These are phyloP conservation scores for Incumbomyces lentus DNA, from an alignment of 2,329 filamentous ascomycete genomes.

Conservation along the genomic window DNA sequence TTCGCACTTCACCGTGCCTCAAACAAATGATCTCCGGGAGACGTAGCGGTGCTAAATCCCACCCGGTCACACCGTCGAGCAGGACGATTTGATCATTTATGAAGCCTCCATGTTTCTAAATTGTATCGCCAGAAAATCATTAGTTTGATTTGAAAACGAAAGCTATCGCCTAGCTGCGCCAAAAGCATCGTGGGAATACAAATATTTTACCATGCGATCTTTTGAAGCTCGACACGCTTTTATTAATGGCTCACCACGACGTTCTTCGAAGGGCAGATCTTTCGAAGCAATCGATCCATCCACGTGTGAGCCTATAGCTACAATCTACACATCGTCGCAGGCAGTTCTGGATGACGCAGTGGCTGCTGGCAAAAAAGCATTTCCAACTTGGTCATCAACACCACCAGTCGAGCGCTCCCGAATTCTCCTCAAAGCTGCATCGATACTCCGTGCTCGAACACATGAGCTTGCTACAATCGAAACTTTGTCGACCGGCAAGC, in stretches of 20 bases:
- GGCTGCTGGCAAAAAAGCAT: slow-evolving; percentile 58
- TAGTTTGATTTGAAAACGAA: background rate
- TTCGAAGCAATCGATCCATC: slow-evolving; percentile 69
- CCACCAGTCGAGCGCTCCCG: slow-evolving; percentile 64
- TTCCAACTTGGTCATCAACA: slow-evolving; percentile 65
- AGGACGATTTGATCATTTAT: too few species aligned
- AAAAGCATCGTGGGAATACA: too few species aligned
- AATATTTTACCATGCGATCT: slow-evolving; percentile 3
- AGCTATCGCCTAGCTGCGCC: too few species aligned
- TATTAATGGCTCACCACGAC: slow-evolving; percentile 61
- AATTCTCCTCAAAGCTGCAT: slow-evolving; percentile 66
- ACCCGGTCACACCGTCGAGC: too few species aligned
- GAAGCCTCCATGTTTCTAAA: too few species aligned
- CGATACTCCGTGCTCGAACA: slow-evolving; percentile 63
- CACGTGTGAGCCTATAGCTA: slow-evolving; percentile 56
- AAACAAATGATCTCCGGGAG: too few species aligned
- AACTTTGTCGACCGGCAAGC: slow-evolving; percentile 78
- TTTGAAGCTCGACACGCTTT: slow-evolving; percentile 51
- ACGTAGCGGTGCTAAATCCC: too few species aligned
- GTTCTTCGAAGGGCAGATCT: slow-evolving; percentile 42
- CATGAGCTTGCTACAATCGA: slow-evolving; percentile 69
- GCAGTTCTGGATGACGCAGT: slow-evolving; percentile 63
- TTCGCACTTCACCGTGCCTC: too few species aligned
- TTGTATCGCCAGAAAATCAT: too few species aligned
- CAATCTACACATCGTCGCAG: slow-evolving; percentile 59